Conservation (phyloP, 1,284 basidiomycete genomes). For the Agaricales sp. region DNA sequence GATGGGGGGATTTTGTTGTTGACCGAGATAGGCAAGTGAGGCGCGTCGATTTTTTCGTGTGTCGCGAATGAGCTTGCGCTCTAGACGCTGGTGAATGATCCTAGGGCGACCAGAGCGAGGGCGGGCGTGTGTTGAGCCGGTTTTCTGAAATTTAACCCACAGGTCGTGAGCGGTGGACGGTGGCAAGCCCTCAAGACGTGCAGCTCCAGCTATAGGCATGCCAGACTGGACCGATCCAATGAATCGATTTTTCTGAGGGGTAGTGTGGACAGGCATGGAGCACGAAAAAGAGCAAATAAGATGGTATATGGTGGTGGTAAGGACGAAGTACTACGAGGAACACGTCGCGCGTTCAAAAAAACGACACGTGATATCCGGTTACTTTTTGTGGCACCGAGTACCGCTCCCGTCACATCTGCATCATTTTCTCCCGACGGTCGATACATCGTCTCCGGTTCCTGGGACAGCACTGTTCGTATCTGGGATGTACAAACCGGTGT, state of each 20-base stretch:
- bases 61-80: not conserved
- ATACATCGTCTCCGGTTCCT: too few species aligned
- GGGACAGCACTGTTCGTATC: too few species aligned
- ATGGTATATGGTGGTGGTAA: too few species aligned
- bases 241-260: conserved; percentile 5
- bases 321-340: too few species aligned
- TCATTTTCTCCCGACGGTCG: too few species aligned
- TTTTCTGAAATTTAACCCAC: not conserved
- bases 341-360: too few species aligned
- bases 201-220: conserved; percentile 1
- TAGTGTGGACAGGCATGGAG: too few species aligned
- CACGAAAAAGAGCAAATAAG: too few species aligned
- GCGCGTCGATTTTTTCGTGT: not conserved
- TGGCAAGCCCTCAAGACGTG: not conserved
- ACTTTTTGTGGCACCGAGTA: too few species aligned
- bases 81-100: not conserved
- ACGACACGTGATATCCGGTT: too few species aligned
- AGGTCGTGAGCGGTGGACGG: not conserved
- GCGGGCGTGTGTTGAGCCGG: conserved; percentile 4
- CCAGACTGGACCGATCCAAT: conserved; percentile 2
- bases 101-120: conserved; percentile 4
- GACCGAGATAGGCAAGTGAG: not conserved
- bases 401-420: too few species aligned
- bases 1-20: not conserved
- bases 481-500: too few species aligned